Evolutionary conservation across 1,139 yeast genomes (phyloP).

Genomic region (Taphrina flavorubra): DNA sequence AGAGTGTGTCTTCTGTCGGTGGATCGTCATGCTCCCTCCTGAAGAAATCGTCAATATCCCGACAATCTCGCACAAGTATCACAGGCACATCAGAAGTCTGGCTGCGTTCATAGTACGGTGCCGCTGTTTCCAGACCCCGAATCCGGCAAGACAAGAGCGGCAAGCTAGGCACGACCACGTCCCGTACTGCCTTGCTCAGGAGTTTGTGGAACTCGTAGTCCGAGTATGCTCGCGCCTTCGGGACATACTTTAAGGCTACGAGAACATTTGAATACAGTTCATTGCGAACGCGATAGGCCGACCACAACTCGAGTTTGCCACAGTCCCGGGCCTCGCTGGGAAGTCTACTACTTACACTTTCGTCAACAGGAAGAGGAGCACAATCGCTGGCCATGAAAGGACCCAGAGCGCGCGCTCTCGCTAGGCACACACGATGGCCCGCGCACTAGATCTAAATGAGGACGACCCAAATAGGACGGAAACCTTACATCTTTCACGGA

Average conservation of each 20-base stretch:
- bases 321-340: constrained; percentile 5
- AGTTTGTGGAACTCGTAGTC: background rate
- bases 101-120: background rate
- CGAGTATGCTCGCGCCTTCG: background rate
- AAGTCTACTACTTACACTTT: no score
- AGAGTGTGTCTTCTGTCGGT: constrained; percentile 2
- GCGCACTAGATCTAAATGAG: no score
- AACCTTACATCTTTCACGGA: no score
- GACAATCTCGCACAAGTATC: background rate
- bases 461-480: no score
- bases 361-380: no score
- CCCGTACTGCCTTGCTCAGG: constrained; percentile 7
- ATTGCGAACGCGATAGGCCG: constrained; percentile 18
- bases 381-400: background rate
- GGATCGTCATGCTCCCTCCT: constrained; percentile 8
- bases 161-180: constrained; percentile 8
- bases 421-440: no score
- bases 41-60: background rate
- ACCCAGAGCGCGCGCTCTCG: background rate
- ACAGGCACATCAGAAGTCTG: constrained; percentile 12
- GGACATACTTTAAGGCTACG: constrained; percentile 13
- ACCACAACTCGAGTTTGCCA: constrained; percentile 30
- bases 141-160: constrained; percentile 28
- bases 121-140: background rate
- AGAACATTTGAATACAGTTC: constrained; percentile 24